These are phyloP conservation scores for Phytopythium delawarense DNA, from an alignment of 352 stramenopile genomes.

Conservation along the genomic window DNA sequence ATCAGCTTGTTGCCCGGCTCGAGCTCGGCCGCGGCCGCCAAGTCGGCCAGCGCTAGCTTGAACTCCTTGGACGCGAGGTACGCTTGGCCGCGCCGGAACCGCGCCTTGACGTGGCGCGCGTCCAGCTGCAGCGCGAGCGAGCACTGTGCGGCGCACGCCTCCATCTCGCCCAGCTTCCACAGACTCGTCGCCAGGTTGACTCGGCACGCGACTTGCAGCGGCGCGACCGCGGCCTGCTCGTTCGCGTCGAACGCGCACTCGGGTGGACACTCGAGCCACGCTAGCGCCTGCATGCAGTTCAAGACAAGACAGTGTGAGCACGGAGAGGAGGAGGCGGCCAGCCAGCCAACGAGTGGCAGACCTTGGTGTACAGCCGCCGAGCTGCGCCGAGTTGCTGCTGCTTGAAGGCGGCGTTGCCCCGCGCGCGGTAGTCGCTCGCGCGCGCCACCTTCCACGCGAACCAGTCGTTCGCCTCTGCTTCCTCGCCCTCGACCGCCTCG, in stretches of 20 bases:
- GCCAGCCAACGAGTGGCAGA: conserved; percentile 4
- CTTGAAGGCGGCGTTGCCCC: conserved; percentile 60
- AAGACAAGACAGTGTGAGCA: neutral
- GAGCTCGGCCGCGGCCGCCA: conserved; percentile 25
- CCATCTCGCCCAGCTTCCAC: conserved; percentile 37
- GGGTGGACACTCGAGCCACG: conserved; percentile 48
- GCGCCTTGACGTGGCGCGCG: conserved; percentile 49
- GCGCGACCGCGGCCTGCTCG: conserved; percentile 28
- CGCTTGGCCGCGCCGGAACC: conserved; percentile 63
- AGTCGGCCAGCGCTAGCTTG: conserved; percentile 45
- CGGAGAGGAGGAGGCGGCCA: neutral
- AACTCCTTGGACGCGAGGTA: conserved; percentile 53
- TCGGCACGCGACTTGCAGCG: conserved; percentile 42
- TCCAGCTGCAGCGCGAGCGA: conserved; percentile 41
- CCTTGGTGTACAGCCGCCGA: conserved; percentile 34
- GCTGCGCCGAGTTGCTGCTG: conserved; percentile 23
- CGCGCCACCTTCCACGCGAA: conserved; percentile 46
- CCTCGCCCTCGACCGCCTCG: neutral
- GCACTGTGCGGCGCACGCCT: conserved; percentile 47
- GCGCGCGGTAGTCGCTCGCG: conserved; percentile 37
- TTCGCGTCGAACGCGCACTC: conserved; percentile 31
- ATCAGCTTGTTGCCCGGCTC: conserved; percentile 48
- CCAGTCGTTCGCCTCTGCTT: conserved; percentile 19
- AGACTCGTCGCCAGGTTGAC: conserved; percentile 61
- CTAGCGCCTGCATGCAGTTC: conserved; percentile 22